phyloP scores from a whole-genome alignment of 768 basidiomycete species.

The Kwoniella sp. region DNA sequence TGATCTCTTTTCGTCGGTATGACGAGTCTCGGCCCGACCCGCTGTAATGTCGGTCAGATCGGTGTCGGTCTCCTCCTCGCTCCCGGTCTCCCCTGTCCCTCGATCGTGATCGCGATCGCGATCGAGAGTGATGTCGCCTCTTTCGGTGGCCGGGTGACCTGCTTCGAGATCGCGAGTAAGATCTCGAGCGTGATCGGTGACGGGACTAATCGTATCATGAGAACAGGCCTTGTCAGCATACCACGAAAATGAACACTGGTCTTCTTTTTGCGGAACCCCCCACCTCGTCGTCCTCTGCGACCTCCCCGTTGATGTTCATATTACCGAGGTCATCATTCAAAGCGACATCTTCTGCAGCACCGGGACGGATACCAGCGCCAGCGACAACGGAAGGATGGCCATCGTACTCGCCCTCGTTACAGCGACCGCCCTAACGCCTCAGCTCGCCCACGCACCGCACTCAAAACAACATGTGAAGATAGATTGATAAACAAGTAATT shows the following conservation, averaged over 20 bases:
- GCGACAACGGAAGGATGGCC: conserved; percentile 4
- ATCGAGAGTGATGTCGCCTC: conserved; percentile 52
- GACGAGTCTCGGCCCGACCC: conserved; percentile 2
- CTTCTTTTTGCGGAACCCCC: conserved; percentile 1
- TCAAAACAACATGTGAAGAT: background rate
- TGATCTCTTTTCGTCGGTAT: conserved; percentile 4
- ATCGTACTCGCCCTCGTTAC: conserved; percentile 1
- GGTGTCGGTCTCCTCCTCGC: conserved; percentile 49
- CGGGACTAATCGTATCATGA: conserved; percentile 23
- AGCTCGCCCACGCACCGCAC: conserved; percentile 10
- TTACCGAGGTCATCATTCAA: conserved; percentile 1
- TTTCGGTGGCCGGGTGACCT: conserved; percentile 37
- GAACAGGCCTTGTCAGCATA: background rate
- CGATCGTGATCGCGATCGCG: conserved; percentile 69
- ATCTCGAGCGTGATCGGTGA: conserved; percentile 61
- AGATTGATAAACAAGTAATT: no score
- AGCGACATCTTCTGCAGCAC: background rate
- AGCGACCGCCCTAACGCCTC: conserved; percentile 12
- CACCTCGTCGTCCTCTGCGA: conserved; percentile 12
- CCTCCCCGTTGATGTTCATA: background rate
- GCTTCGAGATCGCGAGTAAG: conserved; percentile 58
- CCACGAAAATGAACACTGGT: background rate
- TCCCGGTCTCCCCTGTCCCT: conserved; percentile 47
- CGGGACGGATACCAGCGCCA: background rate
- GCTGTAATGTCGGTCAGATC: conserved; percentile 48